phyloP scores from a whole-genome alignment of 2,329 filamentous ascomycete genomes.

The Aspergillus neotritici region DNA sequence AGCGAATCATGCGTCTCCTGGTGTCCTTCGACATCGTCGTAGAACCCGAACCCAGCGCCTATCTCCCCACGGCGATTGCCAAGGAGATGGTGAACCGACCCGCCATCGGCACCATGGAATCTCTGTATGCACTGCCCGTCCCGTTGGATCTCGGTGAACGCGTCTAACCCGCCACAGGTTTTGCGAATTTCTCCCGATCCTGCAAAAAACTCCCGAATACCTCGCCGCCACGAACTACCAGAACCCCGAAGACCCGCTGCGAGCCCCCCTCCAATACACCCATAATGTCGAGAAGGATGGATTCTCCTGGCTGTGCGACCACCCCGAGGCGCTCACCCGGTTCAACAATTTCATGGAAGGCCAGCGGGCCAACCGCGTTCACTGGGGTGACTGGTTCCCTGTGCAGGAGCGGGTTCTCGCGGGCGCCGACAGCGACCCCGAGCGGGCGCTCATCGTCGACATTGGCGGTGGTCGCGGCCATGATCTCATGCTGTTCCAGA shows the following conservation, averaged over 20 bases:
- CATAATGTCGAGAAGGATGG: constrained; percentile 9
- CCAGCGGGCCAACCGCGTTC: constrained; percentile 11
- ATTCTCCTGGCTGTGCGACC: constrained; percentile 17
- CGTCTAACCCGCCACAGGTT: constrained; percentile 7
- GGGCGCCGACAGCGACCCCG: constrained; percentile 6
- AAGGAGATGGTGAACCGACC: constrained; percentile 15
- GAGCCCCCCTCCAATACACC: constrained; percentile 11
- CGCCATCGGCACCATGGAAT: constrained; percentile 14
- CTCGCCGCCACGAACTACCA: constrained; percentile 12
- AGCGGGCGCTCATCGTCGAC: constrained; percentile 30
- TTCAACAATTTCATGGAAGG: constrained; percentile 25
- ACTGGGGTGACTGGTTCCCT: constrained; percentile 23
- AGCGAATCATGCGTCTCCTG: constrained; percentile 20
- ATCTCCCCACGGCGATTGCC: constrained; percentile 13
- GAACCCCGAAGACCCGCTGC: constrained; percentile 12
- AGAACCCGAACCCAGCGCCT: constrained; percentile 11
- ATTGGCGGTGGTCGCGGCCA: constrained; percentile 41
- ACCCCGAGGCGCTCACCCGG: constrained; percentile 13
- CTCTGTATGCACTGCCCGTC: constrained; percentile 10
- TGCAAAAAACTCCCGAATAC: constrained; percentile 18
- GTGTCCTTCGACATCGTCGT: constrained; percentile 13
- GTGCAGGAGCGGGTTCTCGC: constrained; percentile 14
- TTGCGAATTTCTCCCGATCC: constrained; percentile 15
- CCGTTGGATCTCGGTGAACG: no score
- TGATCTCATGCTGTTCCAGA: constrained; percentile 32